Conservation (phyloP, 352 stramenopile genomes). For the Pythium aquatile region DNA sequence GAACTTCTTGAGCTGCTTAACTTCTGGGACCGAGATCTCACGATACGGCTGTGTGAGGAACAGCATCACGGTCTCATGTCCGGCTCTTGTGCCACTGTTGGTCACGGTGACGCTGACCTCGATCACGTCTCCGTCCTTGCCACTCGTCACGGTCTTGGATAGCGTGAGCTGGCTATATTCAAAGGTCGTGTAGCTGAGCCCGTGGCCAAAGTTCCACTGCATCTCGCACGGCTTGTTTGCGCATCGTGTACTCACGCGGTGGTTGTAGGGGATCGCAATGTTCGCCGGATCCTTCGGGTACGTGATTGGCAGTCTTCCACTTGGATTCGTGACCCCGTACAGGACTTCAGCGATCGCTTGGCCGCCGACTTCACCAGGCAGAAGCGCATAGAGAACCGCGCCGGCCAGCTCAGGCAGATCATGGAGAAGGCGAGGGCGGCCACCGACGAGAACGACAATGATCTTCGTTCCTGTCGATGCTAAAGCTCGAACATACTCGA, state of each 20-base stretch:
- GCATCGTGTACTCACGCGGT: constrained; percentile 32
- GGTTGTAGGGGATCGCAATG: constrained; percentile 43
- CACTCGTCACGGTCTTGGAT: constrained; percentile 29
- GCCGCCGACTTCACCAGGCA: constrained; percentile 53
- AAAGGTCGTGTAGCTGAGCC: constrained; percentile 75
- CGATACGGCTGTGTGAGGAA: constrained; percentile 34
- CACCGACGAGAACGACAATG: constrained; percentile 60
- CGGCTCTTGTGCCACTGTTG: constrained; percentile 25
- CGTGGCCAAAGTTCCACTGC: constrained; percentile 77
- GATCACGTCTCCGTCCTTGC: constrained; percentile 21
- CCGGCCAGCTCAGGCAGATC: constrained; percentile 29
- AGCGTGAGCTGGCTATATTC: constrained; percentile 43
- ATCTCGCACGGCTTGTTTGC: constrained; percentile 32
- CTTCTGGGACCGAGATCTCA: constrained; percentile 64
- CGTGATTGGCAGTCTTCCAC: constrained; percentile 53
- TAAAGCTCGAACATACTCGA: constrained; percentile 43
- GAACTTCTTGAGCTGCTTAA: constrained; percentile 84
- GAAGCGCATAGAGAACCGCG: constrained; percentile 52
- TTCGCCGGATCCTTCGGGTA: constrained; percentile 64
- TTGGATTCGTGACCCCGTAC: constrained; percentile 52
- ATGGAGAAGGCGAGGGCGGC: constrained; percentile 43
- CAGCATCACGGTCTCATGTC: constrained; percentile 36
- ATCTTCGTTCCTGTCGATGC: constrained; percentile 43
- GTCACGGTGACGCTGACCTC: constrained; percentile 35
- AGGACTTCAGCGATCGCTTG: constrained; percentile 57